Conservation (phyloP, 495 filamentous ascomycete species). For the Trichoderma orchidacearum region DNA sequence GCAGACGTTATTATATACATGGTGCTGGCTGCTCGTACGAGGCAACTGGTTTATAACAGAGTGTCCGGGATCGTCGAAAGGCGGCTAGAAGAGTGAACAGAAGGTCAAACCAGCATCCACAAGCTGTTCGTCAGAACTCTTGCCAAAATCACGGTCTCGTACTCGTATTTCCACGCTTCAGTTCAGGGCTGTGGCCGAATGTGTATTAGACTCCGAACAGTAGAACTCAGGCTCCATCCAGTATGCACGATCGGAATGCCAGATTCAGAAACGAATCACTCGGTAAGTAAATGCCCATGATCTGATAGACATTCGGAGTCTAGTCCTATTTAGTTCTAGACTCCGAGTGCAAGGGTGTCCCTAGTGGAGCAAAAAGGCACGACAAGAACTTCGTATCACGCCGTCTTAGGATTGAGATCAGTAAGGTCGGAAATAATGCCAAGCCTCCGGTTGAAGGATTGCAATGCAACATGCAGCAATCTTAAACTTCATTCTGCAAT, state of each 20-base stretch:
- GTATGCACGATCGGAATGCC: too few species aligned
- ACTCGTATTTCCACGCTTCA: background rate
- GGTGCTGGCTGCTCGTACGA: too few species aligned
- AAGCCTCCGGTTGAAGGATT: background rate
- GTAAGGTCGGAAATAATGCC: too few species aligned
- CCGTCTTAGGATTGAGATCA: background rate
- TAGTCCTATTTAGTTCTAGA: conserved; percentile 6
- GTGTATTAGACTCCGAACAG: conserved; percentile 2
- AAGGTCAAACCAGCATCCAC: background rate
- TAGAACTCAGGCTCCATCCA: too few species aligned
- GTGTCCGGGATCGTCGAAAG: background rate
- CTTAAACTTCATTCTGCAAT: background rate
- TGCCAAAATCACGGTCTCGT: too few species aligned
- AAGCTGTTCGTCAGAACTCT: background rate
- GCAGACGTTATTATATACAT: background rate
- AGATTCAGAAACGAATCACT: too few species aligned
- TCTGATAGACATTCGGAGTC: conserved; percentile 1
- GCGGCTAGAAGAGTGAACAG: background rate
- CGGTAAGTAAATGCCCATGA: too few species aligned
- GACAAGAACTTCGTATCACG: background rate
- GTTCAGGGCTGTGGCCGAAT: background rate
- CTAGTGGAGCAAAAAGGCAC: background rate
- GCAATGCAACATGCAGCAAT: background rate
- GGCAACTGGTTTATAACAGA: background rate
- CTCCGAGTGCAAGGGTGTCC: background rate